A percentile compares a stretch with the other conserved stretches of the same genome.
These are phyloP conservation scores for Lentinus brumalis DNA, from an alignment of 768 basidiomycete genomes.

Conservation along the genomic window DNA sequence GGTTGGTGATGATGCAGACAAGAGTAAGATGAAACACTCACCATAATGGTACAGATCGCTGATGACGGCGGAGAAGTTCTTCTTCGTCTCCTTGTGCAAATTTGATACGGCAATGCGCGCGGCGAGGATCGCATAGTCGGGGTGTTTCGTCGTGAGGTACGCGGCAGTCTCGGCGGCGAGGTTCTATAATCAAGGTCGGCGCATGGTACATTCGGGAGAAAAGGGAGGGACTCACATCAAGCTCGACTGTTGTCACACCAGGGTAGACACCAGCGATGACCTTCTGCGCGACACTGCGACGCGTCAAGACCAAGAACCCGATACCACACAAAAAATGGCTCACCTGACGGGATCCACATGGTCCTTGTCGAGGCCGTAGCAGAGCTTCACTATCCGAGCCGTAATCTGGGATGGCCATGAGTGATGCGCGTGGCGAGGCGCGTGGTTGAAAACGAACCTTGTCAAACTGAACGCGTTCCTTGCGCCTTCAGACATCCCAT, in stretches of 20 bases:
- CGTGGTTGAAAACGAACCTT: conserved; percentile 55
- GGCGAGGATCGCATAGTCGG: conserved; percentile 97
- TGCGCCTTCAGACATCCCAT: conserved; percentile 54
- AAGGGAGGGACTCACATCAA: conserved; percentile 66
- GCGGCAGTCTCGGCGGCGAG: conserved; percentile 97
- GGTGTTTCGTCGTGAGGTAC: conserved; percentile 94
- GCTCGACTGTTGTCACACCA: conserved; percentile 95
- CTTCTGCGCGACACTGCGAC: conserved; percentile 79
- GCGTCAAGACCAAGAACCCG: background rate
- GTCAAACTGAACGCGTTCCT: conserved; percentile 92
- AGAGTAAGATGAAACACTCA: conserved; percentile 35
- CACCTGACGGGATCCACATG: conserved; percentile 94
- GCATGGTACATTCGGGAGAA: background rate
- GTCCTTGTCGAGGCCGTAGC: conserved; percentile 92
- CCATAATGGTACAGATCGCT: conserved; percentile 89
- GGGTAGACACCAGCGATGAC: conserved; percentile 92
- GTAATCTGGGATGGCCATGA: conserved; percentile 61
- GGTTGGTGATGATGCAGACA: background rate
- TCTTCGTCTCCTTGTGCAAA: conserved; percentile 98
- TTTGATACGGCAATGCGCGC: conserved; percentile 99
- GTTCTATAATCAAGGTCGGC: conserved; percentile 55
- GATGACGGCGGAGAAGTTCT: conserved; percentile 91
- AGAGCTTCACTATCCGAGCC: conserved; percentile 84
- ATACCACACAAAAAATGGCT: conserved; percentile 27
- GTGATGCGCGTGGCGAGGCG: conserved; percentile 9